Conservation (phyloP, 2,329 filamentous ascomycete species). For the Phaeomoniella chlamydospora region DNA sequence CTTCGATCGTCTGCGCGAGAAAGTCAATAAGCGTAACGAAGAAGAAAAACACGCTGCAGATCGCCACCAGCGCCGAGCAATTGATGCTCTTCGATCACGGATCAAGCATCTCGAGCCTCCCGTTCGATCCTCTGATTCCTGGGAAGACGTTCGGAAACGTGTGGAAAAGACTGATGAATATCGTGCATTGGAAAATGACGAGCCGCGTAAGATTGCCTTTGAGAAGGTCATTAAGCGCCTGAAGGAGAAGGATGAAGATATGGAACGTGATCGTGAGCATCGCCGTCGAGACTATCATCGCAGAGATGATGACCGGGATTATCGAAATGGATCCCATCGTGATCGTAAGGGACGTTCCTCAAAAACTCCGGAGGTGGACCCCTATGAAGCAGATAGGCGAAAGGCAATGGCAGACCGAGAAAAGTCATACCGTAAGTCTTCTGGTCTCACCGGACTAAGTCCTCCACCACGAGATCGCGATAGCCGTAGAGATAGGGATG, state of each 20-base stretch:
- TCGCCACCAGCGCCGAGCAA: constrained; percentile 67
- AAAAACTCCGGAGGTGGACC: constrained; percentile 80
- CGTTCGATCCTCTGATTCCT: constrained; percentile 62
- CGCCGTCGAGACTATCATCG: constrained; percentile 37
- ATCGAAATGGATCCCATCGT: constrained; percentile 26
- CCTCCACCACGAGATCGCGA: constrained; percentile 30
- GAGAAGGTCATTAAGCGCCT: constrained; percentile 83
- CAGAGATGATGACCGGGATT: constrained; percentile 46
- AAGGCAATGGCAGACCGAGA: constrained; percentile 90
- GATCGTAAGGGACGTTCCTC: constrained; percentile 42
- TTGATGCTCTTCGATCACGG: constrained; percentile 70
- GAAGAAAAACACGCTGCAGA: constrained; percentile 73
- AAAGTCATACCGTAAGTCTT: constrained; percentile 78
- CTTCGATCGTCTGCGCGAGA: constrained; percentile 79
- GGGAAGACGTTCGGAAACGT: constrained; percentile 71
- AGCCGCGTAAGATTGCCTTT: constrained; percentile 69
- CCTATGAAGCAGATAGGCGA: constrained; percentile 88
- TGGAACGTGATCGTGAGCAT: constrained; percentile 44
- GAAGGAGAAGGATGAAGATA: constrained; percentile 80
- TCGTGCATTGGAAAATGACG: constrained; percentile 67
- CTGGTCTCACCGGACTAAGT: constrained; percentile 44
- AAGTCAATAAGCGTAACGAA: constrained; percentile 65
- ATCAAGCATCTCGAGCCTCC: constrained; percentile 88
- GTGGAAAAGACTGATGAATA: constrained; percentile 75
- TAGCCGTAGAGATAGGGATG: constrained; percentile 24